phyloP scores from a whole-genome alignment of 1,284 basidiomycete species.

The Rhizoctonia solani region DNA sequence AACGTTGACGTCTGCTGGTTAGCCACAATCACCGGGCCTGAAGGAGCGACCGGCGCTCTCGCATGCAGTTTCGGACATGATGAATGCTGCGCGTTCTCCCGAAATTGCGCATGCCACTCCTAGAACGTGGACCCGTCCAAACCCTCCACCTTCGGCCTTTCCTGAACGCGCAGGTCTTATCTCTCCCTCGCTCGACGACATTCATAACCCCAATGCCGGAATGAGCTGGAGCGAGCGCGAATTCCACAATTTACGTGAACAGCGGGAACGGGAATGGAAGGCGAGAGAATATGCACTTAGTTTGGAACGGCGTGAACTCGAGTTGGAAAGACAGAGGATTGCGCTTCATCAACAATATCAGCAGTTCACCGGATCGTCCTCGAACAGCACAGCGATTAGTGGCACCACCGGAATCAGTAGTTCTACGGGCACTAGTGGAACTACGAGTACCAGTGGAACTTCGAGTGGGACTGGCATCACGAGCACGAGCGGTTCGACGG shows the following conservation, averaged over 20 bases:
- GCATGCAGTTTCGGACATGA: slow-evolving; percentile 63
- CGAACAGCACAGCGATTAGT: slow-evolving; percentile 18
- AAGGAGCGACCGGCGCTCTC: slow-evolving; percentile 65
- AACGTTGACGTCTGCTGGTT: slow-evolving; percentile 49
- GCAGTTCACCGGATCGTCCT: slow-evolving; percentile 18
- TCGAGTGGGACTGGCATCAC: slow-evolving; percentile 10
- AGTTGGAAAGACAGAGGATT: slow-evolving; percentile 54
- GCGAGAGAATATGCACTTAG: slow-evolving; percentile 64
- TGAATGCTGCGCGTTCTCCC: slow-evolving; percentile 16
- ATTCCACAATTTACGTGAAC: slow-evolving; percentile 47
- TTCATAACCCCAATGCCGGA: slow-evolving; percentile 40
- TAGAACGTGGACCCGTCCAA: slow-evolving; percentile 1
- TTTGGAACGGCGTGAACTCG: slow-evolving; percentile 57
- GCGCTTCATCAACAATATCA: slow-evolving; percentile 36
- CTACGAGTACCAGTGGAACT: slow-evolving; percentile 39
- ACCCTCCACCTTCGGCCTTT: neutral
- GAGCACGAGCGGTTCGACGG: slow-evolving; percentile 2
- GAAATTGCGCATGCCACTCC: neutral
- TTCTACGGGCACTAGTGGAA: slow-evolving; percentile 4
- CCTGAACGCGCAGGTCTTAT: neutral
- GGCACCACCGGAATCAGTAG: slow-evolving; percentile 24
- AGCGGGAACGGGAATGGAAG: slow-evolving; percentile 57
- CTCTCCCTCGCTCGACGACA: slow-evolving; percentile 13
- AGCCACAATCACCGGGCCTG: slow-evolving; percentile 54
- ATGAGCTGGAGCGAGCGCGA: slow-evolving; percentile 50